Percentiles rank a stretch among this genome's conserved stretches.
Conservation (phyloP, 495 filamentous ascomycete genomes). For the Podospora appendiculata region DNA sequence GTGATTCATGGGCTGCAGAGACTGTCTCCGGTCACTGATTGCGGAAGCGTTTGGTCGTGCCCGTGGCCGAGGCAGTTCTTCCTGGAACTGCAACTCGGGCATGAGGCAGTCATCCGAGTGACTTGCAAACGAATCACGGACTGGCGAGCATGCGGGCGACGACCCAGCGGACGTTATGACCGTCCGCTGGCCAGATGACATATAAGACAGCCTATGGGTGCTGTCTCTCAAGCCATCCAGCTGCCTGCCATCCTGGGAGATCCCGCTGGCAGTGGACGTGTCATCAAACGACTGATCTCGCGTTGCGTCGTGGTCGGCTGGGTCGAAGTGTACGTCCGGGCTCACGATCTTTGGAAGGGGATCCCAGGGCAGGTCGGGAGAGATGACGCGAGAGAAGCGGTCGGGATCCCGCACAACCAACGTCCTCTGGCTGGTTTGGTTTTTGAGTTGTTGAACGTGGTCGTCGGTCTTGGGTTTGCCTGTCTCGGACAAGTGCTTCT, state of each 20-base stretch:
- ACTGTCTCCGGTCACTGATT: conserved; percentile 45
- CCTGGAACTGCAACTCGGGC: conserved; percentile 12
- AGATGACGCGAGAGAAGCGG: conserved; percentile 30
- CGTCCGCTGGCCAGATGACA: conserved; percentile 53
- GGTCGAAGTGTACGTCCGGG: conserved; percentile 15
- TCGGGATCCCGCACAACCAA: conserved; percentile 45
- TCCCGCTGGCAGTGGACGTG: conserved; percentile 39
- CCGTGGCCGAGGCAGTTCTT: conserved; percentile 26
- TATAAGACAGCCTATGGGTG: conserved; percentile 52
- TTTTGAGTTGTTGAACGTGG: conserved; percentile 29
- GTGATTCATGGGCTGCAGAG: conserved; percentile 41
- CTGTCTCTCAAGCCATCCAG: conserved; percentile 43
- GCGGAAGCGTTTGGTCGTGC: conserved; percentile 43
- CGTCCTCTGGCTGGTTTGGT: conserved; percentile 42
- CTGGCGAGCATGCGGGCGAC: conserved; percentile 43
- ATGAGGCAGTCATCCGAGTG: conserved; percentile 23
- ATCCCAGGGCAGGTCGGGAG: conserved; percentile 26
- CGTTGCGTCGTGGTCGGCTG: conserved; percentile 12
- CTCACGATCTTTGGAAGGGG: conserved; percentile 8
- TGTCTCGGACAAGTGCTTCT: conserved; percentile 54
- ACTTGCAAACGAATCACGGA: conserved; percentile 35
- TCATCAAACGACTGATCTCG: conserved; percentile 30
- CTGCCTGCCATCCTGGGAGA: conserved; percentile 42
- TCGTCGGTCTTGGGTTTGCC: conserved; percentile 34
- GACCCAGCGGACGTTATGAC: conserved; percentile 47